Evolutionary conservation across 208 protist genomes (phyloP).

Genomic region (Leishmania tropica): DNA sequence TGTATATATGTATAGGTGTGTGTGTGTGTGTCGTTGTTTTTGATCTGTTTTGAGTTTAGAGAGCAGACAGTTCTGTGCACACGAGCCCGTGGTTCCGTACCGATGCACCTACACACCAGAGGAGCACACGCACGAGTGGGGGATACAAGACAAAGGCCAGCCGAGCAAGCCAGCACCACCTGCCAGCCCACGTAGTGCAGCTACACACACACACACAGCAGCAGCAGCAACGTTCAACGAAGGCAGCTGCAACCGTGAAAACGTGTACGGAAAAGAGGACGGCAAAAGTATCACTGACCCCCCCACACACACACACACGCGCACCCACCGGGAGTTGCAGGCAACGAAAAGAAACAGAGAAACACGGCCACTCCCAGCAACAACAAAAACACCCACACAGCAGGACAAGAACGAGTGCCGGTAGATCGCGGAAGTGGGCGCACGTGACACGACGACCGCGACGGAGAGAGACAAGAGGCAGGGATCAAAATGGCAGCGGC

Average conservation of each 20-base stretch:
- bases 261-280: background rate
- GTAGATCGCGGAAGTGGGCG: background rate
- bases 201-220: background rate
- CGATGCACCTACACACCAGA: too few relatives aligned
- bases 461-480: background rate
- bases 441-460: background rate
- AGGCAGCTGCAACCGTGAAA: conserved; percentile 4
- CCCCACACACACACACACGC: background rate
- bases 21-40: too few relatives aligned
- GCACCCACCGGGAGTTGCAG: too few relatives aligned
- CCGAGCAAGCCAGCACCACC: too few relatives aligned
- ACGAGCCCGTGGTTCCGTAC: too few relatives aligned
- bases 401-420: background rate
- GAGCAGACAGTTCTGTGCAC: too few relatives aligned
- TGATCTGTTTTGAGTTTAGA: too few relatives aligned
- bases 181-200: background rate
- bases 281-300: background rate
- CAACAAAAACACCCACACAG: background rate
- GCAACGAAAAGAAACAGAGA: too few relatives aligned
- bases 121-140: too few relatives aligned
- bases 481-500: background rate
- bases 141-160: too few relatives aligned
- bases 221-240: background rate
- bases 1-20: too few relatives aligned
- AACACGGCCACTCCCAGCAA: background rate